Evolutionary conservation across 2,329 filamentous ascomycete genomes (phyloP).

Genomic region (Geoglossum cookeanum): DNA sequence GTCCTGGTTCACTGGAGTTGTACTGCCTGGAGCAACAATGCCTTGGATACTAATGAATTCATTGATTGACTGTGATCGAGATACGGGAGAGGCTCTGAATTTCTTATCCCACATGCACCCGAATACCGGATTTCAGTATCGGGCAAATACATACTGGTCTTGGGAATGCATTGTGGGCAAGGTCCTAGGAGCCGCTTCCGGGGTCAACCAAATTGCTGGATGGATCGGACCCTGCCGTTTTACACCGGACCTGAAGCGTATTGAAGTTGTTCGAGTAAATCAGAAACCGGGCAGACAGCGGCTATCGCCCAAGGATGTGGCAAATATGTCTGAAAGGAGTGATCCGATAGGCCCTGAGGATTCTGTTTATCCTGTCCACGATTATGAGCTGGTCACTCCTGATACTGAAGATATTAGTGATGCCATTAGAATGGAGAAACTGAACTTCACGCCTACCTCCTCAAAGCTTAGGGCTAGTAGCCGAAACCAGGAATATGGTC

Average conservation of each 20-base stretch:
- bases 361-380: conserved; percentile 41
- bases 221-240: conserved; percentile 58
- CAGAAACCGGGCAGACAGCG: conserved; percentile 37
- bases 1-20: conserved; percentile 58
- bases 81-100: conserved; percentile 44
- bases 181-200: conserved; percentile 45
- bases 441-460: conserved; percentile 28
- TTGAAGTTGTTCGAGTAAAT: conserved; percentile 51
- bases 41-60: conserved; percentile 65
- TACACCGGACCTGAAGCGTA: conserved; percentile 44
- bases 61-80: conserved; percentile 54
- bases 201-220: conserved; percentile 49
- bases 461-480: conserved; percentile 14
- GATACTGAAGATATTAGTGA: conserved; percentile 40
- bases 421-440: conserved; percentile 48
- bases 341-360: conserved; percentile 48
- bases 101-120: conserved; percentile 49
- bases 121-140: conserved; percentile 57
- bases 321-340: conserved; percentile 46
- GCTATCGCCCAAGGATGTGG: conserved; percentile 39
- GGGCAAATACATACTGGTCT: conserved; percentile 61
- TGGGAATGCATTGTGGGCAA: conserved; percentile 54
- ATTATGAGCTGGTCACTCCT: conserved; percentile 44
- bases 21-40: conserved; percentile 49
- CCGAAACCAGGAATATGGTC: conserved; percentile 6